phyloP scores from a whole-genome alignment of 495 filamentous ascomycete species.

The Neurospora sp. region DNA sequence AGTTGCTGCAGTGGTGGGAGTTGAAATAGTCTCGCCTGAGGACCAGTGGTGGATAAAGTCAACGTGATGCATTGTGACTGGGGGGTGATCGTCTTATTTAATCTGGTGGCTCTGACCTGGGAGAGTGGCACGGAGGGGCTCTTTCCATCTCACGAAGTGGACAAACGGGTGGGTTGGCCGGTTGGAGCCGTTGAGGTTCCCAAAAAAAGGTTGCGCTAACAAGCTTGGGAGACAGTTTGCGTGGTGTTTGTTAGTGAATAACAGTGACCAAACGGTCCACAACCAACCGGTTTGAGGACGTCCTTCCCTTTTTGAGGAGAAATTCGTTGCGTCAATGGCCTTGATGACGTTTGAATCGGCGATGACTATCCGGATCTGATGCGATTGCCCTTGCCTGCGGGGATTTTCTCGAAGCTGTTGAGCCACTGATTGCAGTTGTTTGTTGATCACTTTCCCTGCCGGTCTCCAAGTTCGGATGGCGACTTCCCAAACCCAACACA shows the following conservation, averaged over 20 bases:
- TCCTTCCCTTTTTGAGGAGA: not conserved
- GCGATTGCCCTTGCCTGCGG: not conserved
- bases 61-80: too few species aligned
- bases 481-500: not conserved
- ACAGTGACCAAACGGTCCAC: not conserved
- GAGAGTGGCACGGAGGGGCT: not conserved
- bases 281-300: not conserved
- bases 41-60: too few species aligned
- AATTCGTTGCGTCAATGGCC: too few species aligned
- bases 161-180: not conserved
- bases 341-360: not conserved
- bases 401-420: not conserved
- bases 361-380: not conserved
- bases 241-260: not conserved
- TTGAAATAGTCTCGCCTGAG: too few species aligned
- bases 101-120: not conserved
- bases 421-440: not conserved
- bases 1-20: not conserved
- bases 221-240: not conserved
- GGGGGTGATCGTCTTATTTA: not conserved
- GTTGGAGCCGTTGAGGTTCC: not conserved
- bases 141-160: not conserved
- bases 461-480: not conserved
- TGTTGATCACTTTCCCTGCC: not conserved
- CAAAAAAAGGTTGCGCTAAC: not conserved